These are phyloP conservation scores for Saposhnikovia divaricata DNA, from an alignment of 129 eudicot genomes.

Conservation along the genomic window DNA sequence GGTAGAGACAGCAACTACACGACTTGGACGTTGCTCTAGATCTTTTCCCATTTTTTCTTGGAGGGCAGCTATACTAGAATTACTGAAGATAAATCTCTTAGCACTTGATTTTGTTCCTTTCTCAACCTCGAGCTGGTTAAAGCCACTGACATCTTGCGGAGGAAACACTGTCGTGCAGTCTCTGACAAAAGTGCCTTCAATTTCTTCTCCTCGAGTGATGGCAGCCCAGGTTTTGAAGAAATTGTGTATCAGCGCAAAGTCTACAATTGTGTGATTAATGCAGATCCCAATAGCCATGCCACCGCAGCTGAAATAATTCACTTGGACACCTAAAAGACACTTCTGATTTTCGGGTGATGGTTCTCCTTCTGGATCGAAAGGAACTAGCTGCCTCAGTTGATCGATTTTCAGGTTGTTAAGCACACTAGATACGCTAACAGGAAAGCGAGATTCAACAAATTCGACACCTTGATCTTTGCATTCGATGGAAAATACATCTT, in stretches of 20 bases:
- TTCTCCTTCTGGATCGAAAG: not conserved
- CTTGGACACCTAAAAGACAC: conserved; percentile 10
- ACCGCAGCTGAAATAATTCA: conserved; percentile 1
- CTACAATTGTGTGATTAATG: not conserved
- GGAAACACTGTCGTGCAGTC: conserved; percentile 11
- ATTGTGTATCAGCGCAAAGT: not conserved
- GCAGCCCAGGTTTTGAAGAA: conserved; percentile 7
- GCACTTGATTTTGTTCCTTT: not conserved
- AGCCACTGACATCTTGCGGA: conserved; percentile 10
- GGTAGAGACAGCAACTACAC: conserved; percentile 5
- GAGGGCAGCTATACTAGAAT: not conserved
- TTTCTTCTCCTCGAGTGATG: not conserved
- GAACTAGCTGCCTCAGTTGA: not conserved
- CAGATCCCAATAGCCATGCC: not conserved
- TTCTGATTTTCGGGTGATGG: not conserved
- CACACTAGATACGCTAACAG: not conserved
- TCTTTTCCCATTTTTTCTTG: not conserved
- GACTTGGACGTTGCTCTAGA: not conserved
- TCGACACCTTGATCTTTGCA: conserved; percentile 21
- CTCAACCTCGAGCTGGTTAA: not conserved
- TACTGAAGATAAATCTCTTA: not conserved
- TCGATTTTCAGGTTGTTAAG: conserved; percentile 1
- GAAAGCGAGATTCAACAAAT: conserved; percentile 10
- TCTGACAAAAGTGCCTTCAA: not conserved
- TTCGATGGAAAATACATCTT: conserved; percentile 6